Base-by-base conservation (phyloP, 208 protist genomes). In the Crithidia acanthocephali region DNA sequence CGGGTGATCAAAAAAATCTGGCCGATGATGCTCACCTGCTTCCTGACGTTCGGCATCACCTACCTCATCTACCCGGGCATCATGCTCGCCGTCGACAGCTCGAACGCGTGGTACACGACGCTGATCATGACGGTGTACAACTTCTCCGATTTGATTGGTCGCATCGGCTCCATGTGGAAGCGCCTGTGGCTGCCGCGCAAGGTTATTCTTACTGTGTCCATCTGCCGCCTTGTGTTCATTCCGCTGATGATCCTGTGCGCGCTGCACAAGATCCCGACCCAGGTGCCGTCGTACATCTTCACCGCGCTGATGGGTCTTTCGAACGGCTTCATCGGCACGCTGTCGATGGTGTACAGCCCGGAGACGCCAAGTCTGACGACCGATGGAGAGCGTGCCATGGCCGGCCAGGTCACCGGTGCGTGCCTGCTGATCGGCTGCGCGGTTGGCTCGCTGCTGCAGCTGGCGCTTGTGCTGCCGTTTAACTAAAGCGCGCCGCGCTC, bases 61-160 rank as follows among this genome's bases (percentile, higher is more conserved):
- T 91, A 91, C 74, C 78, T 90, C 44, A 56, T 96, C 22, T 96
- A 90, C 75, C 91, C 91, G 0, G 91, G 91, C 57, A 74, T 94
- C 51, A 73, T 90, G 35, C 37, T 90, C 20, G 80, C 80, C 2
- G 82, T 92, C 27, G 85, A 89, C 68, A 55, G 67, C 35, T 68
- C 73, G 8, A 74, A 81, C 64, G 68, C 37, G 0, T 94, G 88
- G 87, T 96, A 83, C 79, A 88, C 85, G 22, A 93, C 90, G 8
- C 76, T 85, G 56, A 75, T 93, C 51, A 83, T 96, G 67, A 74
- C 86, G 6, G 62, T 82, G 5, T 93, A 85, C 82, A 96, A 94
- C 80, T 76, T 84, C 33, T 40, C 68, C 25, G 91, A 96, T 56
- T 73, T 91, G 2, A 25, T 81, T 11, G 91, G 88, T 0, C 84